Conservation (phyloP, 441 rosid species). For the Geranium incanum region DNA sequence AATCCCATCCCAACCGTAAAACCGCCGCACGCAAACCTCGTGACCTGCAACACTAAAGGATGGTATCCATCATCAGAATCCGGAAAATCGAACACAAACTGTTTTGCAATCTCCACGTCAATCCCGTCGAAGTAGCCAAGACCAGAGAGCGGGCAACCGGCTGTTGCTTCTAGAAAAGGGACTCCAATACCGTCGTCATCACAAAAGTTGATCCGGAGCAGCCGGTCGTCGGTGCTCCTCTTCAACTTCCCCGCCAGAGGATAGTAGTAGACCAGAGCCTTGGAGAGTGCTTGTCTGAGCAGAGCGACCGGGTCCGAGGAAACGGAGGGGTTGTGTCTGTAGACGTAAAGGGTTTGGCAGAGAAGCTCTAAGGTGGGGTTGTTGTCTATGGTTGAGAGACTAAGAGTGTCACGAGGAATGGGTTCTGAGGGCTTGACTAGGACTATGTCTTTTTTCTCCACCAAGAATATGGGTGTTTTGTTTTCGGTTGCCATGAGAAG, state of each 20-base stretch:
- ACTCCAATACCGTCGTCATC: conserved; percentile 29
- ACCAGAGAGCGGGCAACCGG: conserved; percentile 20
- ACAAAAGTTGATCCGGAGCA: conserved; percentile 23
- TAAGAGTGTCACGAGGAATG: conserved; percentile 35
- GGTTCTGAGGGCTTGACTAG: conserved; percentile 41
- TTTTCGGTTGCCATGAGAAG: conserved; percentile 16
- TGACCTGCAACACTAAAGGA: conserved; percentile 41
- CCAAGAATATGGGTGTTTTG: conserved; percentile 18
- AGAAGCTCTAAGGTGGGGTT: conserved; percentile 37
- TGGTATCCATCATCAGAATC: conserved; percentile 26
- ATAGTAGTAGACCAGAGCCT: conserved; percentile 29
- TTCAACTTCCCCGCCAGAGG: conserved; percentile 40
- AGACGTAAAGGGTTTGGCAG: conserved; percentile 42
- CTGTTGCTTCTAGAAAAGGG: conserved; percentile 33
- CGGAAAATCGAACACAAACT: conserved; percentile 31
- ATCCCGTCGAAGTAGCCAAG: conserved; percentile 38
- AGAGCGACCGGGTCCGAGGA: conserved; percentile 23
- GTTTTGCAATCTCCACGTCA: conserved; percentile 25
- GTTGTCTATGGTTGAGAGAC: conserved; percentile 49
- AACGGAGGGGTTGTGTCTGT: conserved; percentile 17
- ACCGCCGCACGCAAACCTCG: conserved; percentile 51
- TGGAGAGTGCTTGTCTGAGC: conserved; percentile 34
- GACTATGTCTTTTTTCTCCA: conserved; percentile 32
- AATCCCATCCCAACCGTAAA: conserved; percentile 47
- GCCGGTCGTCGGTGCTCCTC: conserved; percentile 27